Percentiles rank a stretch among this genome's conserved stretches.
Evolutionary conservation across 805 yeast genomes (phyloP).

Genomic region (Cyberlindnera mississippiensis): DNA sequence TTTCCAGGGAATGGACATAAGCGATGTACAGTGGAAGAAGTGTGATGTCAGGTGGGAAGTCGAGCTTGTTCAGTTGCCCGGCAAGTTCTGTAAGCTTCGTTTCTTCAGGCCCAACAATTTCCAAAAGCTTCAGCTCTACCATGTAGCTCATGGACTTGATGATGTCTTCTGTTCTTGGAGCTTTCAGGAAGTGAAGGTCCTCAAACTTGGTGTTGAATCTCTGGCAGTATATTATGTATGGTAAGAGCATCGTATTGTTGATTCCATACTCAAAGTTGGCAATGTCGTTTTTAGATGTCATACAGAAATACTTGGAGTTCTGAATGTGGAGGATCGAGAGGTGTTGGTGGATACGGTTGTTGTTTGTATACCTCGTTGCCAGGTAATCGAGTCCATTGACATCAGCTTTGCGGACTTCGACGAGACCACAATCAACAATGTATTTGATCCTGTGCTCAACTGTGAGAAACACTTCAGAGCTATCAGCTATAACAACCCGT

Average conservation of each 20-base stretch:
- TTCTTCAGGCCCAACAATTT: background rate
- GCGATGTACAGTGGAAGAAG: no score
- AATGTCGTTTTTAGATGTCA: slow-evolving; percentile 1
- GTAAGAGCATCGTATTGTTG: slow-evolving; percentile 1
- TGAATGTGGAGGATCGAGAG: slow-evolving; percentile 3
- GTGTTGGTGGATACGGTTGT: slow-evolving; percentile 2
- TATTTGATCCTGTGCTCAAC: slow-evolving; percentile 12
- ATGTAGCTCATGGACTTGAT: slow-evolving; percentile 1
- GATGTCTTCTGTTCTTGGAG: slow-evolving; percentile 5
- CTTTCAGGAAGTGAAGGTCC: slow-evolving; percentile 4
- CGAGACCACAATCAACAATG: slow-evolving; percentile 11
- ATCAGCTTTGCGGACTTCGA: slow-evolving; percentile 2
- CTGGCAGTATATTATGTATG: slow-evolving; percentile 1
- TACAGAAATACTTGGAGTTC: slow-evolving; percentile 12
- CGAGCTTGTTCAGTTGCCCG: background rate
- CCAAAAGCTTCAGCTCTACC: slow-evolving; percentile 10
- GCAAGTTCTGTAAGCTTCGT: background rate
- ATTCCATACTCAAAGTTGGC: slow-evolving; percentile 3
- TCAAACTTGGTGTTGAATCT: slow-evolving; percentile 1
- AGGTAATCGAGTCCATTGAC: slow-evolving; percentile 9
- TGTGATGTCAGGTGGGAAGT: no score
- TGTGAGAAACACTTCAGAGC: background rate
- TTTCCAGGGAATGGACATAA: no score
- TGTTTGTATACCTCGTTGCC: background rate
- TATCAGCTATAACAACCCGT: slow-evolving; percentile 3